Evolutionary conservation across 495 filamentous ascomycete genomes (phyloP).

Genomic region (Penicillium egyptiacum): DNA sequence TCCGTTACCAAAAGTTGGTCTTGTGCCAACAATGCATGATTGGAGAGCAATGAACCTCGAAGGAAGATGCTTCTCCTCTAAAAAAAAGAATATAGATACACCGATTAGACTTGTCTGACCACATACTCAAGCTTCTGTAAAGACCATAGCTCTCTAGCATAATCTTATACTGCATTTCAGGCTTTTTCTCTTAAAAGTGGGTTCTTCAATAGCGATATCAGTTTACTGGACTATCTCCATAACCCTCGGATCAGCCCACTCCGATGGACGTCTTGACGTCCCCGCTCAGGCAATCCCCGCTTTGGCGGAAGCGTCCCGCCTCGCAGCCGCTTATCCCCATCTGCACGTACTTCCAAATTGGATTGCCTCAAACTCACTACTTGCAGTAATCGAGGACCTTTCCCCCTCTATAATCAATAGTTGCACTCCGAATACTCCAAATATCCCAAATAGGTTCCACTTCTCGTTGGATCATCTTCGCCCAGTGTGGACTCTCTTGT

Average conservation of each 20-base stretch:
- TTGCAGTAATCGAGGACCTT: not conserved
- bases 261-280: not conserved
- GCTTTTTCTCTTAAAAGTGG: not conserved
- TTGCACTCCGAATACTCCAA: not conserved
- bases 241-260: not conserved
- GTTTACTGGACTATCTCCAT: not conserved
- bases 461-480: not conserved
- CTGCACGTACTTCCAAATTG: not conserved
- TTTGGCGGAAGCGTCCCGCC: constrained; percentile 4
- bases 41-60: not conserved
- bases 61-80: not conserved
- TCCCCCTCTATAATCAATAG: not conserved
- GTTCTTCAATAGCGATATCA: too few species aligned
- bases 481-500: not conserved
- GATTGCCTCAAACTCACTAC: not conserved
- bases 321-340: constrained; percentile 1
- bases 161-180: not conserved
- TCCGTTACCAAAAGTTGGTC: constrained; percentile 32
- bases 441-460: not conserved
- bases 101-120: not conserved
- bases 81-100: not conserved
- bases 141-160: not conserved
- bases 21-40: constrained; percentile 39
- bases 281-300: not conserved
- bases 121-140: not conserved